Percentiles rank a stretch among this genome's conserved stretches.
phyloP scores from a whole-genome alignment of 1,284 basidiomycete species.

The Melampsora americana region DNA sequence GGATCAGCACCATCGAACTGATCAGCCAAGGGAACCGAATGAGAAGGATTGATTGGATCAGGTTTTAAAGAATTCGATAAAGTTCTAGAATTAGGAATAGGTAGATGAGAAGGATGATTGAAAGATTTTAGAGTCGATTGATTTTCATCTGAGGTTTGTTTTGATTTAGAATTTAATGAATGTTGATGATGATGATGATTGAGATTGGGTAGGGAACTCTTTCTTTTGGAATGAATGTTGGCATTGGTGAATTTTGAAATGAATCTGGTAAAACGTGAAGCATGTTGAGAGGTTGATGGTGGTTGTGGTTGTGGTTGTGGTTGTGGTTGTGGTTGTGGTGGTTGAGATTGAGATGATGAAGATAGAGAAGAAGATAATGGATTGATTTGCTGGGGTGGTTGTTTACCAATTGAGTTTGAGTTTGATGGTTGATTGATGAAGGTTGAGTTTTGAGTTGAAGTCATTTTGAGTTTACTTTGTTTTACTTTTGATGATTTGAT shows the following conservation, averaged over 20 bases:
- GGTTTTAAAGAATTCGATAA: not conserved
- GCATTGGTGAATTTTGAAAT: slow-evolving; percentile 30
- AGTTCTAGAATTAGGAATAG: not conserved
- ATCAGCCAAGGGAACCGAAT: not conserved
- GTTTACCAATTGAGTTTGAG: too few species aligned
- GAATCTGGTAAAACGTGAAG: slow-evolving; percentile 24
- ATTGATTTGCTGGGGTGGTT: too few species aligned
- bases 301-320: not conserved
- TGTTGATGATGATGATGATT: slow-evolving; percentile 1
- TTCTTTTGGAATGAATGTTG: slow-evolving; percentile 11
- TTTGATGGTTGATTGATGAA: too few species aligned
- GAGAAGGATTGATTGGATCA: not conserved
- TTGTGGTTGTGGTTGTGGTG: not conserved
- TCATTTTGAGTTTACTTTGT: too few species aligned
- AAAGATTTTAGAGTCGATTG: not conserved
- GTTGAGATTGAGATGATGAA: not conserved
- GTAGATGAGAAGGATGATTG: not conserved
- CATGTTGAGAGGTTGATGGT: not conserved
- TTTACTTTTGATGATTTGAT: too few species aligned
- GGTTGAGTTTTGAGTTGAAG: not conserved
- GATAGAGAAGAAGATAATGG: too few species aligned
- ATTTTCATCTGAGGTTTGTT: not conserved
- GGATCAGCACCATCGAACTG: slow-evolving; percentile 24
- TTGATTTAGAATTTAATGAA: not conserved
- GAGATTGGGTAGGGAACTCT: slow-evolving; percentile 21